Evolutionary conservation across 495 filamentous ascomycete species (phyloP), one percentile per base, ranked within the genome.

Genomic region (Talaromyces wortmannii): DNA sequence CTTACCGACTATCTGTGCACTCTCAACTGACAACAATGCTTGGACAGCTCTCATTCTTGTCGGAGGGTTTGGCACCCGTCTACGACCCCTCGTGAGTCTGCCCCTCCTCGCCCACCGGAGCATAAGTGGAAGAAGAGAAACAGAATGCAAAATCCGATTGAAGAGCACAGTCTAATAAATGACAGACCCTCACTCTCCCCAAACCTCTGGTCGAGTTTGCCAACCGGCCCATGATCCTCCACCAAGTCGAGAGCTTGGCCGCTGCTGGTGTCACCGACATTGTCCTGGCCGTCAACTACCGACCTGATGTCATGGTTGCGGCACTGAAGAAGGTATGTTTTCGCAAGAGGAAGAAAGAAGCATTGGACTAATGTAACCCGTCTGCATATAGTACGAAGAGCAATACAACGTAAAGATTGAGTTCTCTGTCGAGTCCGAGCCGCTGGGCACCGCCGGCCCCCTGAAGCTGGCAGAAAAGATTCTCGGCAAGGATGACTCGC

Each of bases 211-310:
- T 98, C 64, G 94, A 98, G 62, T 98, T 98, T 71, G 92, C 84
- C 62, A 98, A 98, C 80, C 91, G 90, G 69, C 94, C 92, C 61
- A 98, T 98, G 94, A 98, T 98, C 74, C 79, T 94, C 58, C 94
- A 98, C 78, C 94, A 98, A 72, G 88, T 98, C 61, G 92, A 97
- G 74, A 89, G 89, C 62, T 78, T 98, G 63, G 94, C 95, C 60
- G 89, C 88, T 59, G 94, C 92, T 31, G 94, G 94, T 68, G 94
- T 97, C 40, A 97, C 92, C 58, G 91, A 97, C 76, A 96, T 98
- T 64, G 95, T 98, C 42, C 78, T 98, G 56, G 94, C 95, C 53
- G 94, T 98, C 69, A 98, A 98, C 78, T 98, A 98, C 78, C 86
- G 94, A 59, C 94, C 94, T 30, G 95, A 98, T 79, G 79, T 98